phyloP scores from a whole-genome alignment of 257 asterid genomes.

The Euphrasia confusa region DNA sequence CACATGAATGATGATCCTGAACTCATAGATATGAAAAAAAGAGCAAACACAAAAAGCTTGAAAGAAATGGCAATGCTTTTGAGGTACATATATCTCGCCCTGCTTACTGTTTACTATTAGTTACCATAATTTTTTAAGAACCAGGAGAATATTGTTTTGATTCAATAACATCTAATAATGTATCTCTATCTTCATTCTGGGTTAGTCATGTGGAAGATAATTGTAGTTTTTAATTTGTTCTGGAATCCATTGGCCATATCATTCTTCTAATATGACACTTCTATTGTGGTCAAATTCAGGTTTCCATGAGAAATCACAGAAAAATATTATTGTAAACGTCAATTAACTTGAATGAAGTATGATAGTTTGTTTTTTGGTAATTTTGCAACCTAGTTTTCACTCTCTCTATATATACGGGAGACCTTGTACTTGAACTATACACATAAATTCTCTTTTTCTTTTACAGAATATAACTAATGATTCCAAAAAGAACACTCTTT shows the following conservation, averaged over 20 bases:
- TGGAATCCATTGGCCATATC: background rate
- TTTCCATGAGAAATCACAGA: background rate
- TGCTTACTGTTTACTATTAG: background rate
- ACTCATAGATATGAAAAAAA: constrained; percentile 75
- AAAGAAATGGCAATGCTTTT: constrained; percentile 89
- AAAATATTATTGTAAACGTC: background rate
- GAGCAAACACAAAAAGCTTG: constrained; percentile 91
- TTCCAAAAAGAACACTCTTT: background rate
- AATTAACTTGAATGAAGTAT: background rate
- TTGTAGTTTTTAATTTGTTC: background rate
- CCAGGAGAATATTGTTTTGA: constrained; percentile 3
- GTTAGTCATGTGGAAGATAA: constrained; percentile 7
- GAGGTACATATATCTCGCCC: constrained; percentile 39
- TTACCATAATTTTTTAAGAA: background rate
- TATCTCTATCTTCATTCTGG: constrained; percentile 1
- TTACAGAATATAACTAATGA: background rate
- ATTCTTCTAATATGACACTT: background rate
- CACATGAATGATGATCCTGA: constrained; percentile 86
- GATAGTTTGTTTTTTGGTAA: too few species aligned
- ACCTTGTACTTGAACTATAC: too few species aligned
- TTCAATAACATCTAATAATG: background rate
- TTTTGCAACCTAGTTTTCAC: background rate
- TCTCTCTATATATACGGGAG: background rate
- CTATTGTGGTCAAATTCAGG: background rate
- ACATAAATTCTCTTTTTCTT: background rate